These are phyloP conservation scores for Shiraia sp. DNA, from an alignment of 2,329 filamentous ascomycete species.

Conservation along the genomic window DNA sequence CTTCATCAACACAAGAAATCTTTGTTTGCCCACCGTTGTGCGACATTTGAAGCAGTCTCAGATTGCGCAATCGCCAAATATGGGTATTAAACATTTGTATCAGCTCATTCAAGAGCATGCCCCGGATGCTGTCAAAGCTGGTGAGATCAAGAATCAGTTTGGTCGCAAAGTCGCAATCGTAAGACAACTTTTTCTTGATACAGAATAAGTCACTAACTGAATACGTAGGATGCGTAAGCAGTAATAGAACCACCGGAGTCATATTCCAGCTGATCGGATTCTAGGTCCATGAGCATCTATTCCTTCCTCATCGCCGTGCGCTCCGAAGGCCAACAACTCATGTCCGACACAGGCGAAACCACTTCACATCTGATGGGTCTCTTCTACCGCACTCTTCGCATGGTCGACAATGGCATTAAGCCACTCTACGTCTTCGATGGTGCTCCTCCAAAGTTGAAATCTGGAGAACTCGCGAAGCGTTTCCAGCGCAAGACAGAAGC, in stretches of 20 bases:
- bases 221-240: conserved; percentile 52
- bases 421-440: conserved; percentile 98
- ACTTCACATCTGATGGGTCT: conserved; percentile 99
- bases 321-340: conserved; percentile 94
- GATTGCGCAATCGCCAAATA: conserved; percentile 13
- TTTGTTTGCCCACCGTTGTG: neutral
- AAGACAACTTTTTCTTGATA: conserved; percentile 41
- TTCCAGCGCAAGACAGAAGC: conserved; percentile 95
- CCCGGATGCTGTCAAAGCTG: conserved; percentile 92
- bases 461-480: conserved; percentile 92
- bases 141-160: conserved; percentile 99
- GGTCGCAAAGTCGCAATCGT: conserved; percentile 98
- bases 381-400: conserved; percentile 98
- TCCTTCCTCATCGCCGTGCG: conserved; percentile 97
- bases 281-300: conserved; percentile 97
- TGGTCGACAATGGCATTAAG: conserved; percentile 99
- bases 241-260: neutral
- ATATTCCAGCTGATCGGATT: conserved; percentile 12
- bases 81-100: conserved; percentile 51
- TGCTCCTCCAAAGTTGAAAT: conserved; percentile 95
- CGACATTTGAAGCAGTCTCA: neutral
- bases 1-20: conserved; percentile 4
- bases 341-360: conserved; percentile 91
- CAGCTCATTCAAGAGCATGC: conserved; percentile 72
- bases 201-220: conserved; percentile 15